These are phyloP conservation scores for Monoraphidium neglectum DNA, from an alignment of 139 green algal species.

Conservation along the genomic window DNA sequence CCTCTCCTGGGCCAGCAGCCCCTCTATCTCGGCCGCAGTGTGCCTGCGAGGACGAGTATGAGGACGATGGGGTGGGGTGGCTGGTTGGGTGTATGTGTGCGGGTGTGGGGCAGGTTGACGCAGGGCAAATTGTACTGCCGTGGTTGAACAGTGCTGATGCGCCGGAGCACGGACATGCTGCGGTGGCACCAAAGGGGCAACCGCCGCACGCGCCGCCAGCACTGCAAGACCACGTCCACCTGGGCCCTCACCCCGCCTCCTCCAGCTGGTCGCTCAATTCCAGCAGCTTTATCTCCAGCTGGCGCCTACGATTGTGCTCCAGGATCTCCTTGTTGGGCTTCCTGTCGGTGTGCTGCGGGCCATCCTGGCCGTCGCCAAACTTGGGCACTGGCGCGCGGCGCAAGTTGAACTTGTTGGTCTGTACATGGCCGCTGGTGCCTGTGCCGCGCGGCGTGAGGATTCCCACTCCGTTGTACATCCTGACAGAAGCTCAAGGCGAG, in stretches of 20 bases:
- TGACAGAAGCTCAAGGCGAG: too few relatives aligned
- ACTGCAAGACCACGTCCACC: too few relatives aligned
- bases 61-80: not conserved
- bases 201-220: too few relatives aligned
- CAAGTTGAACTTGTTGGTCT: conserved; percentile 95
- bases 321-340: conserved; percentile 88
- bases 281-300: conserved; percentile 91
- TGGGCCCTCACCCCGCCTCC: conserved; percentile 74
- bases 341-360: conserved; percentile 35
- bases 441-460: conserved; percentile 87
- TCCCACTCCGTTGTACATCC: conserved; percentile 98
- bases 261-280: conserved; percentile 81
- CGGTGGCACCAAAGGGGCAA: too few relatives aligned
- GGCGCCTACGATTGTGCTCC: conserved; percentile 91
- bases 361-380: conserved; percentile 8
- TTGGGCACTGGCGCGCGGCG: conserved; percentile 40
- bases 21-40: conserved; percentile 65
- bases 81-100: not conserved
- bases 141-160: too few relatives aligned
- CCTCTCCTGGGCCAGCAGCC: conserved; percentile 28
- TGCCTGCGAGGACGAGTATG: too few relatives aligned
- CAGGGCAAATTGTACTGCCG: too few relatives aligned
- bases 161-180: too few relatives aligned
- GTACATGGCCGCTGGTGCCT: conserved; percentile 95
- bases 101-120: too few relatives aligned